Conservation (phyloP, 352 stramenopile species). For the Thalassiosira sp. region DNA sequence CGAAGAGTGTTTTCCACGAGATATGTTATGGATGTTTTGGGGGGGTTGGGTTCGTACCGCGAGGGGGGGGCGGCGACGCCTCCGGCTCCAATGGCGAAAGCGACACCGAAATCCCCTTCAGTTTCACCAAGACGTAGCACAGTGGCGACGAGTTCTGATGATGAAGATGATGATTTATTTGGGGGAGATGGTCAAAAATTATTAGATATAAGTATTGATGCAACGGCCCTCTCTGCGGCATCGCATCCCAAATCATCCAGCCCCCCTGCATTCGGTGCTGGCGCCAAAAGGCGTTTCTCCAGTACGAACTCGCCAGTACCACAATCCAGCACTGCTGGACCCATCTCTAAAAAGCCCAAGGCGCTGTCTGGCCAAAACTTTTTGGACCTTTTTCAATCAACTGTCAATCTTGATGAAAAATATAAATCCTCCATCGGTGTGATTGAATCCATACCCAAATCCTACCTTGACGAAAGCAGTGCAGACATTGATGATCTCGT, state of each 20-base stretch:
- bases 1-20: slow-evolving; percentile 67
- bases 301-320: slow-evolving; percentile 1
- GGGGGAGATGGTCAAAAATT: slow-evolving; percentile 31
- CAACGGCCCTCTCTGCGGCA: slow-evolving; percentile 9
- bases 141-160: slow-evolving; percentile 23
- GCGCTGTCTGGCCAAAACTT: slow-evolving; percentile 43
- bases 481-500: slow-evolving; percentile 57
- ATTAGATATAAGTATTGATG: slow-evolving; percentile 37
- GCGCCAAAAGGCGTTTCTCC: slow-evolving; percentile 29
- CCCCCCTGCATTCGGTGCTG: slow-evolving; percentile 15
- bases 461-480: slow-evolving; percentile 29
- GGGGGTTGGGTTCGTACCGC: slow-evolving; percentile 65
- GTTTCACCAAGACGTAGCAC: slow-evolving; percentile 22
- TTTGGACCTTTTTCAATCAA: slow-evolving; percentile 60
- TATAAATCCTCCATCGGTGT: slow-evolving; percentile 53
- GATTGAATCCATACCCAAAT: slow-evolving; percentile 42
- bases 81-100: not conserved
- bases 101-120: not conserved
- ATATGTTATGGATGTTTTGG: slow-evolving; percentile 73
- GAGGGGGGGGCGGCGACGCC: slow-evolving; percentile 5
- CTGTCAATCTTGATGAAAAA: slow-evolving; percentile 50
- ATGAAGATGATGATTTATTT: slow-evolving; percentile 42
- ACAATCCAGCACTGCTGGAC: not conserved
- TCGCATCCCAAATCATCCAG: not conserved
- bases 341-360: slow-evolving; percentile 34